phyloP scores from a whole-genome alignment of 1,284 basidiomycete genomes.

The Somion occarium region DNA sequence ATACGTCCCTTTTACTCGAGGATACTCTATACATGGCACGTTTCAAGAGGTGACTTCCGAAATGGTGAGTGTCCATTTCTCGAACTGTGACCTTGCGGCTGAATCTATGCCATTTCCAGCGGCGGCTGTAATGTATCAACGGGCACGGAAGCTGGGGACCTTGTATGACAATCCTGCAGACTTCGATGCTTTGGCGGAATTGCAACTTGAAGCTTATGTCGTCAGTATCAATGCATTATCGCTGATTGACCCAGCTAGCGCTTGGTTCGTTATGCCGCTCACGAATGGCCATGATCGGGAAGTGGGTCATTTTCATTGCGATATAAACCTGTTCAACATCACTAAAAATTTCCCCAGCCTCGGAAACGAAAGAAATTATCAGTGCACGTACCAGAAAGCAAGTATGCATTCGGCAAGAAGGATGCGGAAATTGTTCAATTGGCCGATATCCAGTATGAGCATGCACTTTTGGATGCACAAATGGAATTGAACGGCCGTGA shows the following conservation, averaged over 20 bases:
- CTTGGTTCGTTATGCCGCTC: conserved; percentile 76
- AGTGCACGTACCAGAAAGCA: conserved; percentile 75
- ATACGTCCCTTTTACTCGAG: conserved; percentile 84
- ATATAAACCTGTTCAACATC: no score
- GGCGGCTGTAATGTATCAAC: conserved; percentile 91
- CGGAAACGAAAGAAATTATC: conserved; percentile 72
- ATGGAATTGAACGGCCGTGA: conserved; percentile 70
- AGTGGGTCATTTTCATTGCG: conserved; percentile 23
- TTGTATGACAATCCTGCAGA: conserved; percentile 44
- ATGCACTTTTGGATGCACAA: conserved; percentile 75
- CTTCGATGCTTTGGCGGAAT: conserved; percentile 59
- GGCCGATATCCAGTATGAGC: conserved; percentile 82
- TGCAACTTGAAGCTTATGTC: conserved; percentile 80
- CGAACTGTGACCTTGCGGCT: conserved; percentile 3
- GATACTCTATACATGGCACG: conserved; percentile 95
- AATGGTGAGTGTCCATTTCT: conserved; percentile 57
- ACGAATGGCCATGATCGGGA: conserved; percentile 37
- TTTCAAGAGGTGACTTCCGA: conserved; percentile 81
- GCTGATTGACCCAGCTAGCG: conserved; percentile 75
- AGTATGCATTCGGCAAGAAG: conserved; percentile 53
- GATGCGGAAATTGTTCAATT: conserved; percentile 80
- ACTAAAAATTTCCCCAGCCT: conserved; percentile 27
- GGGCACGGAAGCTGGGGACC: conserved; percentile 75
- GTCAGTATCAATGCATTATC: conserved; percentile 89
- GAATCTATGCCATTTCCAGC: conserved; percentile 41